Evolutionary conservation across 192 early-diverging fungal genomes (phyloP), one percentile per base, ranked within the genome.

Genomic region (Podila horticola): DNA sequence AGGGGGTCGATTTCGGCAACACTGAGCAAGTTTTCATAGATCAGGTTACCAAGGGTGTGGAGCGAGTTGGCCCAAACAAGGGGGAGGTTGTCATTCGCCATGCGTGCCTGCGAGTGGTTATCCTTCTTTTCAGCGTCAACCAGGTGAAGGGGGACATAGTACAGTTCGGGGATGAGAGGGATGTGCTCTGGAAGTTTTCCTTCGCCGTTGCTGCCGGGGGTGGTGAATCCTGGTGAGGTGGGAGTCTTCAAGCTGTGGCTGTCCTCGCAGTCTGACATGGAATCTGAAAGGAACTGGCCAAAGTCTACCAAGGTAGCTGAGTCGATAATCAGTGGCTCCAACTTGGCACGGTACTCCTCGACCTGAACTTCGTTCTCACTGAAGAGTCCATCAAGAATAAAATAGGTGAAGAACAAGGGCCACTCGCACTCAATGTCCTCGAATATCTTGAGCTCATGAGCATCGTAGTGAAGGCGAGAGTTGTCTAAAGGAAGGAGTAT

Each of bases 321-420:
- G 64, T 93, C 91, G 41, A 94, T 89, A 41, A 92, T 83, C 2
- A 93, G 82, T 1, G 92, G 88, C 30, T 90, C 84, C 36, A 95
- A 85, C 38, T 86, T 85, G 29, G 86, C 60, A 2, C 87, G 88
- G 74, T 95, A 95, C 65, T 93, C 87, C 29, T 93, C 84, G 1
- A 89, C 91, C 64, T 90, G 88, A 8, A 87, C 85, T 19, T 74
- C 65, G 60, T 95, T 88, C 0, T 84, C 91, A 15, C 84, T 86
- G 67, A 95, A 95, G 1, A 92, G 74, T 31, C 92, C 94, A 62
- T 95, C 93, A 33, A 95, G 76, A 61, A 95, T 89, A 82, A 95
- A 79, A 68, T 95, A 95, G 3, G 94, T 95, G 62, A 93, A 95
- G 72, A 95, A 95, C 15, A 95, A 69, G 10, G 94, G 94, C 94